A percentile compares a stretch with the other conserved stretches of the same genome.
Conservation (phyloP, 257 asterid species). For the Paraleonurus japonicus region DNA sequence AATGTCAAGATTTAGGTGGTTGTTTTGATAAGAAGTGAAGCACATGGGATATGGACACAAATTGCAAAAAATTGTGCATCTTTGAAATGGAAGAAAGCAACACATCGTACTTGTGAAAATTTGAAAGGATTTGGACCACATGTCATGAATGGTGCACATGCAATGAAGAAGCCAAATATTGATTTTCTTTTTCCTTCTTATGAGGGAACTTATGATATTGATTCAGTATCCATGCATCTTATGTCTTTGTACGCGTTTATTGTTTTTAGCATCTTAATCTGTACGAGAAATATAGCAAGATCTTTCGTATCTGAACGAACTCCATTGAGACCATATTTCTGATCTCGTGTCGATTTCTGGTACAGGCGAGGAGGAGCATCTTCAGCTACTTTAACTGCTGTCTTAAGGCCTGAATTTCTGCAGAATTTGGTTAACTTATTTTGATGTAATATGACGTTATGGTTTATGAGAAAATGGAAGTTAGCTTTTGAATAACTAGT, state of each 20-base stretch:
- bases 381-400: conserved; percentile 81
- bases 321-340: not conserved
- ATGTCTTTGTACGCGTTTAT: not conserved
- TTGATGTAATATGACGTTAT: not conserved
- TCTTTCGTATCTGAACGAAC: not conserved
- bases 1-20: conserved; percentile 14
- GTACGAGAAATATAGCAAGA: not conserved
- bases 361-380: conserved; percentile 63
- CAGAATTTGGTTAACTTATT: not conserved
- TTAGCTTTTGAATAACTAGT: not conserved
- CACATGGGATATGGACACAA: not conserved
- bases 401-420: conserved; percentile 45
- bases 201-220: not conserved
- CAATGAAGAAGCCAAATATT: not conserved
- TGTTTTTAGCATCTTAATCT: not conserved
- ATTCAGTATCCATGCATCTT: too few relatives aligned
- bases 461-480: not conserved
- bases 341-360: not conserved
- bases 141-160: conserved; percentile 22
- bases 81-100: not conserved
- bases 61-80: conserved; percentile 8
- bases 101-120: conserved; percentile 12
- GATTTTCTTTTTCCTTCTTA: not conserved
- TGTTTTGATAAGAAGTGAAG: not conserved
- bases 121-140: conserved; percentile 21